Percentiles rank a stretch among this genome's conserved stretches.
Conservation (phyloP, 371 early-diverging fungal species). For the Apophysomyces trapeziformis region DNA sequence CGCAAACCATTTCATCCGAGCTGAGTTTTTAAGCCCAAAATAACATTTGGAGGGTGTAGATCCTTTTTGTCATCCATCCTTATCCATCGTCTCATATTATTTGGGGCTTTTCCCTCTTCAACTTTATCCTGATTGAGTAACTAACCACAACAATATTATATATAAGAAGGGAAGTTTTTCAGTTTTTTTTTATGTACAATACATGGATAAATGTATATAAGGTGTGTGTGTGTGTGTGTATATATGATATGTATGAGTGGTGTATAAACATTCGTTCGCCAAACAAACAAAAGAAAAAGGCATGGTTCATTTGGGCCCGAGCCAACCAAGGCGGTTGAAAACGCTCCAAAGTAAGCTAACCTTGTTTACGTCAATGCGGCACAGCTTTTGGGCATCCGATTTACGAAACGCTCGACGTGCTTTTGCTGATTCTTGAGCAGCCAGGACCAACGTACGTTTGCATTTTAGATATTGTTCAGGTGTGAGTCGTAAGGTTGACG, state of each 20-base stretch:
- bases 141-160: background rate
- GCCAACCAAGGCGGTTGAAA: slow-evolving; percentile 48
- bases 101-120: background rate
- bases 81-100: background rate
- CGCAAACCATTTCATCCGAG: background rate
- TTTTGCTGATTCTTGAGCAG: slow-evolving; percentile 36
- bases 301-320: slow-evolving; percentile 31
- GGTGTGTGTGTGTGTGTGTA: background rate
- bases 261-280: slow-evolving; percentile 7
- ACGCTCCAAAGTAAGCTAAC: slow-evolving; percentile 45
- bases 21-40: slow-evolving; percentile 6
- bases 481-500: slow-evolving; percentile 69
- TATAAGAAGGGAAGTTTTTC: background rate
- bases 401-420: slow-evolving; percentile 39
- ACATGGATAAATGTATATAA: slow-evolving; percentile 2
- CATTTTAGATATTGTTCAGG: slow-evolving; percentile 72
- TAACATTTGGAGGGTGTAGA: no score
- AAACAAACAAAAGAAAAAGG: slow-evolving; percentile 14
- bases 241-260: slow-evolving; percentile 1
- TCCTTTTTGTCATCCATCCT: no score
- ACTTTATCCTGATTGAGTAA: slow-evolving; percentile 1
- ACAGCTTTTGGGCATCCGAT: slow-evolving; percentile 54
- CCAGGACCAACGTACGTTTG: slow-evolving; percentile 45
- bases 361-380: slow-evolving; percentile 55
- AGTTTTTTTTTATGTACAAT: background rate